Base-by-base conservation (phyloP, 129 eudicot genomes). In the Centaurea solstitialis region DNA sequence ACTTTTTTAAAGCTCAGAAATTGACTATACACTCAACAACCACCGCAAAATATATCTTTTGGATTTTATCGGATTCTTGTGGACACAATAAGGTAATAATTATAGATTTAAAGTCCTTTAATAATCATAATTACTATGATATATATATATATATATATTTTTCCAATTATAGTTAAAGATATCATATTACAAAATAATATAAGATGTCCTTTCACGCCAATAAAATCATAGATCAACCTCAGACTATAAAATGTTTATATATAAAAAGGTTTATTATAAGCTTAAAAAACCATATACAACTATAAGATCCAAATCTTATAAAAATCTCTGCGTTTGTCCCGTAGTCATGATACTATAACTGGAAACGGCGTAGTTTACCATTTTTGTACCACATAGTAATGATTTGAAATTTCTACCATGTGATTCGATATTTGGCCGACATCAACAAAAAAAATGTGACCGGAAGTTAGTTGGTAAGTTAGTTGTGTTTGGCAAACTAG, bases 31-130 rank as follows among this genome's bases (percentile, higher is more conserved):
- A 73, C 28, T 59, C 8, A 73, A 73, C 76, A 12, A 41, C 39
- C 22, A 12, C 64, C 76, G 76, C 76, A 43, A 73, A 73, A 73
- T 9, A 71, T 41, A 41, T 73, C 21, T 3, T 73, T 23, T 43
- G 33, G 64, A 15, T 23, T 57, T 72, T 41, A 28, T 43, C 37
- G 21, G 26, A 5, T 41, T 73, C 65, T 43, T 20, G 24, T 30
- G 47, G 47, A 70, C 74, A 70, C 33, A 9, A 23, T 8, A 43
- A 6, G 39, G 11, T 21, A 23, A 21, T 24, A 7, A 64, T 64
- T 64, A 64, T 64, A 64, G 5, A 64, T 64, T 21, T 21, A 64
- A 33, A 33, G 37, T 33, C n/a, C n/a, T n/a, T 33, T 26, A 1
- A 33, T 33, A 33, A 33, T 33, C 37, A 33, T 33, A 33, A 33